Percentiles rank a stretch among this genome's conserved stretches.
phyloP scores from a whole-genome alignment of 352 stramenopile species.

The Thraustochytrium striatum region DNA sequence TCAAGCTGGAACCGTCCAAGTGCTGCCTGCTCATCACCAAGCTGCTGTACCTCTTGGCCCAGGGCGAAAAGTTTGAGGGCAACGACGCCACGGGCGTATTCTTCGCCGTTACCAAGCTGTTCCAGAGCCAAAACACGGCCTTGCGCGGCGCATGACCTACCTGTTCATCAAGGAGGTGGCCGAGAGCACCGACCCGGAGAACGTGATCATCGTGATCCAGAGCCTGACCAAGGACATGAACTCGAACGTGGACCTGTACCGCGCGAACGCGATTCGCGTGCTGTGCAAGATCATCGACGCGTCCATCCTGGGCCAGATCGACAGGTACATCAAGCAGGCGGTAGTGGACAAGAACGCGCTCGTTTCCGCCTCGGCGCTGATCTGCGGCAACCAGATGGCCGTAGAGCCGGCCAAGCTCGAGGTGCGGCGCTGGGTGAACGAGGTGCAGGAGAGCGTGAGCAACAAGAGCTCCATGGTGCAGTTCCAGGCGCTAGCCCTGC shows the following conservation, averaged over 20 bases:
- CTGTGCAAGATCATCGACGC: conserved; percentile 89
- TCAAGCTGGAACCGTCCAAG: conserved; percentile 92
- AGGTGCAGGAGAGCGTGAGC: conserved; percentile 91
- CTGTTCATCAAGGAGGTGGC: conserved; percentile 98
- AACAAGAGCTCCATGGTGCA: conserved; percentile 93
- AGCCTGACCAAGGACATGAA: conserved; percentile 99
- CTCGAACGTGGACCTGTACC: conserved; percentile 89
- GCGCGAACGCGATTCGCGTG: conserved; percentile 96
- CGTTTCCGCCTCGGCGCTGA: conserved; percentile 90
- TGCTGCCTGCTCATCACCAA: conserved; percentile 99
- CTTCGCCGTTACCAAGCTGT: conserved; percentile 99
- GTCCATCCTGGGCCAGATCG: conserved; percentile 82
- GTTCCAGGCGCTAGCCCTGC: conserved; percentile 94
- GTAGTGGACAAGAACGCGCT: conserved; percentile 96
- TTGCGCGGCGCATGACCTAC: conserved; percentile 97
- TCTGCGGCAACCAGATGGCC: conserved; percentile 64
- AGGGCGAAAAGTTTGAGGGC: conserved; percentile 91
- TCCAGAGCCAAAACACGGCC: conserved; percentile 89
- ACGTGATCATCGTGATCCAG: conserved; percentile 99
- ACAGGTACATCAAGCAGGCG: conserved; percentile 97
- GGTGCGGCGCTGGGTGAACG: conserved; percentile 89
- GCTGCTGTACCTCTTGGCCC: conserved; percentile 94
- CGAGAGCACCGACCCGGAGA: conserved; percentile 76
- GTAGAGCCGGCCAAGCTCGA: conserved; percentile 57
- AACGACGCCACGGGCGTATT: conserved; percentile 96